Base-by-base conservation (phyloP, 2,329 filamentous ascomycete species). In the Exophiala dermatitidis region DNA sequence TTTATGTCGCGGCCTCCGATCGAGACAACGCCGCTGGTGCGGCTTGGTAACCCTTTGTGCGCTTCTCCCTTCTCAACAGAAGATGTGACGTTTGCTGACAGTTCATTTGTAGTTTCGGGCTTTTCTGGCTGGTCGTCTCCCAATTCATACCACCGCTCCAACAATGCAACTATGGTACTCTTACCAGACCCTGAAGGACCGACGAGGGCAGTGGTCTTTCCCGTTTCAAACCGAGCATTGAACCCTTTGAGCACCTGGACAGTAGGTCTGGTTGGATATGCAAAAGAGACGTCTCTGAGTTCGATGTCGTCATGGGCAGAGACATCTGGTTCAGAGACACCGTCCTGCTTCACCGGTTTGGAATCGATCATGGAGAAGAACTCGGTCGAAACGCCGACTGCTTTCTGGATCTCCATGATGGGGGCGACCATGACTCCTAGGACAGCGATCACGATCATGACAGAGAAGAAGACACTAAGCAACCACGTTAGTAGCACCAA, bases 371-470 rank as follows among this genome's bases (percentile, higher is more conserved):
- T 80, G 59, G 90, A 81, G 41, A 79, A 77, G 0, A 90, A 89
- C 1, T 90, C 86, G 50, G 89, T 78, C 67, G 90, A 88, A 0
- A 90, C 90, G 71, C 96, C 94, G 61, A 88, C 84, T 84, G 94
- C 94, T 46, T 72, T 70, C 8, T 63, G 64, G 3, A 72, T 64
- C 2, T 64, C 61, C 53, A 71, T 68, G 26, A 72, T 42, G 1
- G 69, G 69, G 3, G 64, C 56, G 7, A 64, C 64, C 29, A 70
- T 63, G 7, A 53, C 58, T 10, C 67, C 66, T 33, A 76, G 55
- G 3, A 73, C 63, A 3, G 68, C 68, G 56, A 71, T 67, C 53
- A 73, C 73, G 33, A 74, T 68, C 43, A 76, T 63, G 52, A 74
- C 57, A 0, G 68, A 70, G 46, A 71, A 70, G 47, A 70, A 67